These are phyloP conservation scores for Oryza coarctata DNA, from an alignment of 176 grass and related monocot species.

Conservation along the genomic window DNA sequence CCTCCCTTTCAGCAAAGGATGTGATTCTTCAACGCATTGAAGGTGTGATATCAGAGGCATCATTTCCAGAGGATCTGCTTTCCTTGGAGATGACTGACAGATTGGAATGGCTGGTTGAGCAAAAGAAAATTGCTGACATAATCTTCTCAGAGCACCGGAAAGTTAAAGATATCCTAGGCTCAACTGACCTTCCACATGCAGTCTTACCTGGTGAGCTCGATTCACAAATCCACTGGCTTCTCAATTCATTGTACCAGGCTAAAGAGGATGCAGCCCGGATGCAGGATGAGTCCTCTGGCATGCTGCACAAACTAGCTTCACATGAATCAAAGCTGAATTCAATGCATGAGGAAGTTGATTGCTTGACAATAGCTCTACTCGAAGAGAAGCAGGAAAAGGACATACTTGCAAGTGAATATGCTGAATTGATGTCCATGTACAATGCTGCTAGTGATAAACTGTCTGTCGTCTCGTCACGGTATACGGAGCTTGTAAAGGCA, in stretches of 20 bases:
- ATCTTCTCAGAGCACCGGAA: constrained; percentile 62
- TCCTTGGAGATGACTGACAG: constrained; percentile 65
- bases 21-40: constrained; percentile 66
- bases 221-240: constrained; percentile 81
- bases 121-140: constrained; percentile 66
- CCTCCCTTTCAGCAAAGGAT: constrained; percentile 67
- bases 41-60: constrained; percentile 45
- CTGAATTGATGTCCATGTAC: constrained; percentile 63
- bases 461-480: constrained; percentile 54
- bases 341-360: constrained; percentile 72
- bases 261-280: constrained; percentile 54
- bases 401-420: constrained; percentile 67
- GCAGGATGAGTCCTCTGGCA: constrained; percentile 58
- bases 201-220: constrained; percentile 60
- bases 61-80: constrained; percentile 62
- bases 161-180: constrained; percentile 71
- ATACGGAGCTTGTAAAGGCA: constrained; percentile 65
- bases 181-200: constrained; percentile 61
- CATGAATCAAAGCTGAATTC: constrained; percentile 64
- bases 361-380: constrained; percentile 53
- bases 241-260: constrained; percentile 50
- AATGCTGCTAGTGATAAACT: constrained; percentile 47
- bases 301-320: constrained; percentile 28
- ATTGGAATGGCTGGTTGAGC: constrained; percentile 77
- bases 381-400: constrained; percentile 87